Evolutionary conservation across 352 stramenopile species (phyloP), one percentile per base, ranked within the genome.

Genomic region (Aphanomyces invadans): DNA sequence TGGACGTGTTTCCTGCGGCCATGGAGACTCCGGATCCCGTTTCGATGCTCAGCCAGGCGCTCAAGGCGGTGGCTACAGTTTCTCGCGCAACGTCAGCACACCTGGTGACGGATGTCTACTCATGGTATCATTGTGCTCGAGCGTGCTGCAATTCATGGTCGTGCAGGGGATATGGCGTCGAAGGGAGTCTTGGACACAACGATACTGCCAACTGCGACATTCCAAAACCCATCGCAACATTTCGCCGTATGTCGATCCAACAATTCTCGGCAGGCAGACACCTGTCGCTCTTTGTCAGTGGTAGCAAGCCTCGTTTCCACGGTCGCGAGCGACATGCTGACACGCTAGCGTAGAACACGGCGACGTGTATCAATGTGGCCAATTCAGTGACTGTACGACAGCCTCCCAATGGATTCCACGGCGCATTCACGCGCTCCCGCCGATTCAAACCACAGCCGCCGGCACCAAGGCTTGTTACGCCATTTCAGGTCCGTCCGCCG

Each of bases 381-480:
- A 79, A 0, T 73, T 88, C 26, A 86, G 76, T 59, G 61, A 78
- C 19, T 88, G 81, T 86, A 74, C 76, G 65, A 69, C 28, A 76
- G 78, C 5, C 57, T 62, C 12, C 70, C 78, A n/a, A 28, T 89
- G 5, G 54, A 68, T 45, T 29, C 12, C 65, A 55, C 21, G 33
- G 66, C 4, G 7, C 10, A 5, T 46, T 33, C 25, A 66, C 7
- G 26, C 71, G 26, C 2, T 62, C 21, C 51, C 53, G 49, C 63
- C 42, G 12, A 73, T 90, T 23, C 71, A 86, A 3, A 63, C 62
- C 0, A 57, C 89, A 12, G 74, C 74, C 65, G 78, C 81, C 15
- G 81, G 80, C 2, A 71, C 81, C 23, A 71, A 85, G 3, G 81
- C 74, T 39, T 78, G 69, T 0, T 92, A 89, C 45, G 80, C 77